These are phyloP conservation scores for Yueomyces sinensis DNA, from an alignment of 805 yeast species.

Conservation along the genomic window DNA sequence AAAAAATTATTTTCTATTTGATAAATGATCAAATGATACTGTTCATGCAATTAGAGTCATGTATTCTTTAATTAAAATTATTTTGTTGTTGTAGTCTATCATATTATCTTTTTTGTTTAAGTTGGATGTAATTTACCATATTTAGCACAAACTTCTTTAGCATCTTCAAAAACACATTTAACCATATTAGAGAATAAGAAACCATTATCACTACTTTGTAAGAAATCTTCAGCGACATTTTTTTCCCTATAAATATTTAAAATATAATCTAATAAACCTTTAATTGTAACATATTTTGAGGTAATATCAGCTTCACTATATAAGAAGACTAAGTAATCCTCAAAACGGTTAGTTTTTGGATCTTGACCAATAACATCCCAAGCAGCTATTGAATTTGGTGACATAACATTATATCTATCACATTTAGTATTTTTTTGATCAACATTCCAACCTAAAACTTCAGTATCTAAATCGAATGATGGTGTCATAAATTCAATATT, in stretches of 20 bases:
- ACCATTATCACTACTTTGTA: slow-evolving; percentile 2
- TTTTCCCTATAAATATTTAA: slow-evolving; percentile 17
- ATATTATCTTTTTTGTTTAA: too few relatives aligned
- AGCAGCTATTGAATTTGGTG: slow-evolving; percentile 4
- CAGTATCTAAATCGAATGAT: slow-evolving; percentile 3
- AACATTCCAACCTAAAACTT: slow-evolving; percentile 5
- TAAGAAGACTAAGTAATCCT: slow-evolving; percentile 17
- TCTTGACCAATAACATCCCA: slow-evolving; percentile 7
- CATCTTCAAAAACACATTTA: slow-evolving; percentile 2
- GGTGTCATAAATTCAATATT: slow-evolving; percentile 5
- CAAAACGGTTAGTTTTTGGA: slow-evolving; percentile 5
- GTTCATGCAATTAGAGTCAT: too few relatives aligned
- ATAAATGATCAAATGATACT: too few relatives aligned
- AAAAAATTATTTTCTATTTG: too few relatives aligned
- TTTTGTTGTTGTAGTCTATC: too few relatives aligned
- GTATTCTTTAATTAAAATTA: too few relatives aligned
- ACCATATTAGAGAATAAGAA: background rate
- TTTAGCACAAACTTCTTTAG: background rate
- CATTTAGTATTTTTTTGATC: slow-evolving; percentile 4
- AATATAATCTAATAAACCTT: slow-evolving; percentile 26
- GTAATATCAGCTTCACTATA: slow-evolving; percentile 24
- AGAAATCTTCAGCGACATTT: slow-evolving; percentile 4
- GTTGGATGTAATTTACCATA: slow-evolving; percentile 2
- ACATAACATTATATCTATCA: slow-evolving; percentile 2
- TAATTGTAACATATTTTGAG: slow-evolving; percentile 24